A percentile compares a stretch with the other conserved stretches of the same genome.
phyloP scores from a whole-genome alignment of 129 eudicot species.

The Deinandra increscens region DNA sequence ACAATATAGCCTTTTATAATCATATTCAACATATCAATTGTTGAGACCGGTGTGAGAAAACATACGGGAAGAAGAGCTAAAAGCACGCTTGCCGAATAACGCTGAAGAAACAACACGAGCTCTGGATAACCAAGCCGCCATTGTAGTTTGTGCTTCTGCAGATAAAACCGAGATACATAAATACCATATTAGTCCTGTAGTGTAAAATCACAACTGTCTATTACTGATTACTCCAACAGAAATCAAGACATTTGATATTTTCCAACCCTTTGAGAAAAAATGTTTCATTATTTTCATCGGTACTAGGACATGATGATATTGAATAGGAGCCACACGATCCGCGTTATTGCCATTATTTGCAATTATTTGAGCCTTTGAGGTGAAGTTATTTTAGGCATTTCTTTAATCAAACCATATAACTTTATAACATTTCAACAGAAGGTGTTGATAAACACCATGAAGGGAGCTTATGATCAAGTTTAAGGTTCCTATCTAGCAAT shows the following conservation, averaged over 20 bases:
- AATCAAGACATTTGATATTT: not conserved
- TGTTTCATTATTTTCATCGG: not conserved
- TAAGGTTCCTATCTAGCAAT: not conserved
- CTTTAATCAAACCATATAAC: not conserved
- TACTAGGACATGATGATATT: not conserved
- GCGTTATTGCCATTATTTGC: not conserved
- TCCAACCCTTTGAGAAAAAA: not conserved
- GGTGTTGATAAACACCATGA: not conserved
- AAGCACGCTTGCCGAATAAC: conserved; percentile 28
- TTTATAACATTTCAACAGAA: not conserved
- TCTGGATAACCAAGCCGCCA: conserved; percentile 27
- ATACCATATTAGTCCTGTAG: not conserved
- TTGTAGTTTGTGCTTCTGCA: conserved; percentile 13
- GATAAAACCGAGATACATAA: not conserved
- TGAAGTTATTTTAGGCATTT: too few species aligned
- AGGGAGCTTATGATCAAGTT: not conserved
- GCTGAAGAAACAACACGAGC: conserved; percentile 34
- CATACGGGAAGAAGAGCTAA: conserved; percentile 35
- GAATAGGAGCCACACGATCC: not conserved
- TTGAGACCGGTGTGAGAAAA: conserved; percentile 1
- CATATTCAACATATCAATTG: conserved; percentile 11
- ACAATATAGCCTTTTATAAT: not conserved
- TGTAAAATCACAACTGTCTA: not conserved
- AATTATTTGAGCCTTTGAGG: too few species aligned
- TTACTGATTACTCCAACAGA: not conserved